phyloP scores from a whole-genome alignment of 108 stramenopile genomes.

The Pseudonitzschia pungens region DNA sequence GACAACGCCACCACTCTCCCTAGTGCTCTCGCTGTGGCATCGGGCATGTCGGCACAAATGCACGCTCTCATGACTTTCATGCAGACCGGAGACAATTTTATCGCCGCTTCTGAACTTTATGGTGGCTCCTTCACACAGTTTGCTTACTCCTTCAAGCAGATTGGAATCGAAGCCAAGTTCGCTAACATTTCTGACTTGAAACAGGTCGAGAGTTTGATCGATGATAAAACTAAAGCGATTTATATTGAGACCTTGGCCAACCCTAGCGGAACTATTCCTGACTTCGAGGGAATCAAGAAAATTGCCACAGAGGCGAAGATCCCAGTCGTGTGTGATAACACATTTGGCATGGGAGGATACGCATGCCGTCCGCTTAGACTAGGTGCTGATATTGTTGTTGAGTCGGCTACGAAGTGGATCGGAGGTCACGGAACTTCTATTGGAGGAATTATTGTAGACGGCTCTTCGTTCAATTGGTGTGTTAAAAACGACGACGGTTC shows the following conservation, averaged over 20 bases:
- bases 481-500: slow-evolving; percentile 25
- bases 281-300: slow-evolving; percentile 46
- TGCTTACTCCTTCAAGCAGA: slow-evolving; percentile 45
- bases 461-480: slow-evolving; percentile 70
- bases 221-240: slow-evolving; percentile 86
- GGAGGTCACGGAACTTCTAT: slow-evolving; percentile 66
- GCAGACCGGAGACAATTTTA: slow-evolving; percentile 84
- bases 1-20: slow-evolving; percentile 9
- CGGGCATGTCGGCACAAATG: slow-evolving; percentile 74
- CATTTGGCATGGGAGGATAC: slow-evolving; percentile 78
- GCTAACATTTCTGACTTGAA: slow-evolving; percentile 65
- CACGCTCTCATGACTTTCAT: slow-evolving; percentile 75
- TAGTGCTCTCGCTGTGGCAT: slow-evolving; percentile 47
- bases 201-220: slow-evolving; percentile 47
- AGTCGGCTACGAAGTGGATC: slow-evolving; percentile 89
- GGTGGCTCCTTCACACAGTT: slow-evolving; percentile 66
- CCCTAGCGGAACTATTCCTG: slow-evolving; percentile 68
- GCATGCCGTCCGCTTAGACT: slow-evolving; percentile 80
- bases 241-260: slow-evolving; percentile 76
- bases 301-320: slow-evolving; percentile 67
- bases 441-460: slow-evolving; percentile 69
- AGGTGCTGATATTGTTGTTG: slow-evolving; percentile 82
- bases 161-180: slow-evolving; percentile 80
- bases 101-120: slow-evolving; percentile 60
- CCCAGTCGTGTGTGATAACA: slow-evolving; percentile 87